A percentile compares a stretch with the other conserved stretches of the same genome.
Conservation (phyloP, 345 rosid species). For the Cochlearia excelsa region DNA sequence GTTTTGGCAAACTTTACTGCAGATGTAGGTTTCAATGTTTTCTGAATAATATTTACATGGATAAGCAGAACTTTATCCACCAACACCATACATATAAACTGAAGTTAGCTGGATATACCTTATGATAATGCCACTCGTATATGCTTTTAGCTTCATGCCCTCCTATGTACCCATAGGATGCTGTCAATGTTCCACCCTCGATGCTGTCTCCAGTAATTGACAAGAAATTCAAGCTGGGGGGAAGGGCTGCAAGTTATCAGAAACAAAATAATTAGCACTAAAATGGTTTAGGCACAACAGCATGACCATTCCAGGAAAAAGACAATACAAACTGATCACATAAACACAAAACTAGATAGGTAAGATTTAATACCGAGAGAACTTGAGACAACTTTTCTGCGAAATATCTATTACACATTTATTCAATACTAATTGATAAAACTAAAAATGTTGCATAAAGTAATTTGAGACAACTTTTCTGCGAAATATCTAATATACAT, state of each 20-base stretch:
- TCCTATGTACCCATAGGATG: conserved; percentile 94
- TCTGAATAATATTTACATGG: conserved; percentile 10
- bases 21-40: not conserved
- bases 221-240: conserved; percentile 90
- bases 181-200: conserved; percentile 83
- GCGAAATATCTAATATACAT: too few species aligned
- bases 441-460: too few species aligned
- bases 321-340: too few species aligned
- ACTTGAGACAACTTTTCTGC: too few species aligned
- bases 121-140: conserved; percentile 86
- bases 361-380: too few species aligned
- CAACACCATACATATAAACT: conserved; percentile 9
- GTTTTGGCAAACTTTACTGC: not conserved
- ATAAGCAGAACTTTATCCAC: conserved; percentile 12
- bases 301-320: too few species aligned
- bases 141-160: conserved; percentile 93
- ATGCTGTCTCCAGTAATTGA: conserved; percentile 83
- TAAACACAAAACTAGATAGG: too few species aligned
- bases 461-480: too few species aligned
- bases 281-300: too few species aligned
- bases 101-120: conserved; percentile 48
- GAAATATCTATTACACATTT: too few species aligned
- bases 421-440: too few species aligned
- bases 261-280: too few species aligned
- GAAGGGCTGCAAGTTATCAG: conserved; percentile 52